Percentiles rank a stretch among this genome's conserved stretches.
Conservation (phyloP, 805 yeast species). For the Lipomyces anomalus region DNA sequence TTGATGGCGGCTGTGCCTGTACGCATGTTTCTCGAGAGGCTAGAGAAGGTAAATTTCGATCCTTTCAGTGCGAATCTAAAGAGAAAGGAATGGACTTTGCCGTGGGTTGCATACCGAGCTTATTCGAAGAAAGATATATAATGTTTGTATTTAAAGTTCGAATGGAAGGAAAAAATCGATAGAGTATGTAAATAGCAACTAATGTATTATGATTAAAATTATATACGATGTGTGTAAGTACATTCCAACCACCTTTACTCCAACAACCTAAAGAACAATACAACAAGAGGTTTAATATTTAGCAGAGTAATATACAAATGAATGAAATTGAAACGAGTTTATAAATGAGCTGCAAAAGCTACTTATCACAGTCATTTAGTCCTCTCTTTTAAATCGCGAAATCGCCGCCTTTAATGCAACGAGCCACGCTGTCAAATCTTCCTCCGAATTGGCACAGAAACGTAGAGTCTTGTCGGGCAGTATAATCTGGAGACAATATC, state of each 20-base stretch:
- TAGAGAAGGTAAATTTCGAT: constrained; percentile 64
- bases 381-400: constrained; percentile 3
- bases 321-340: background rate
- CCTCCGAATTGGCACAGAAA: constrained; percentile 43
- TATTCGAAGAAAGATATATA: constrained; percentile 41
- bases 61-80: constrained; percentile 42
- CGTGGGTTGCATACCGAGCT: constrained; percentile 52
- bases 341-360: too few species aligned
- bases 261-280: background rate
- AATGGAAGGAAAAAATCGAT: too few species aligned
- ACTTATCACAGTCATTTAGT: too few species aligned
- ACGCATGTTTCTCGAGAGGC: constrained; percentile 50
- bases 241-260: too few species aligned
- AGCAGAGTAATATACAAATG: background rate
- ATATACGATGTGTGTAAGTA: background rate
- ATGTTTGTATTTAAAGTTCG: too few species aligned
- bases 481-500: constrained; percentile 45
- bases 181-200: too few species aligned
- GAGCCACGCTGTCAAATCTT: constrained; percentile 46
- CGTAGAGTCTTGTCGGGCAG: constrained; percentile 43
- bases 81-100: constrained; percentile 56
- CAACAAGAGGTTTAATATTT: background rate
- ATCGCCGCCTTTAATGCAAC: constrained; percentile 38
- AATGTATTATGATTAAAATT: background rate
- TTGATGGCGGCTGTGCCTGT: constrained; percentile 64